phyloP scores from a whole-genome alignment of 352 stramenopile genomes.

The Peronospora destructor region DNA sequence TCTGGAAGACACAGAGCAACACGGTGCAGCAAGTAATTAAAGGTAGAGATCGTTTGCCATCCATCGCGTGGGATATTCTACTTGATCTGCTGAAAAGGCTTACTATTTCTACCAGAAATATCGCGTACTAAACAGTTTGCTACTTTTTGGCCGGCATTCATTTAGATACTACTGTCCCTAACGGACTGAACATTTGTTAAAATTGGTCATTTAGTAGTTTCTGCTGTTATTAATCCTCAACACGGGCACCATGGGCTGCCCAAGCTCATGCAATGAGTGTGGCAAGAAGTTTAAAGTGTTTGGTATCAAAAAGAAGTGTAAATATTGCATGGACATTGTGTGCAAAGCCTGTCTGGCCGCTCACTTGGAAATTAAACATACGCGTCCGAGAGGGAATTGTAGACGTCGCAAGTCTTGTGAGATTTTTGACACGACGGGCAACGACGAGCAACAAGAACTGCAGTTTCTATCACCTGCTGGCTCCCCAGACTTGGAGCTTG shows the following conservation, averaged over 20 bases:
- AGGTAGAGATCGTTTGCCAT: neutral
- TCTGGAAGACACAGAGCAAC: neutral
- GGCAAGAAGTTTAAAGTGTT: slow-evolving; percentile 79
- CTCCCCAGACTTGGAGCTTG: slow-evolving; percentile 14
- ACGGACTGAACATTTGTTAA: too few species aligned
- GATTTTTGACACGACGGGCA: slow-evolving; percentile 14
- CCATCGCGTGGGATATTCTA: too few species aligned
- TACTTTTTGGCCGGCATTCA: too few species aligned
- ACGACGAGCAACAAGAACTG: slow-evolving; percentile 33
- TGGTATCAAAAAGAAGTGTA: slow-evolving; percentile 57
- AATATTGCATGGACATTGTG: slow-evolving; percentile 53
- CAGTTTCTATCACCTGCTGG: slow-evolving; percentile 46
- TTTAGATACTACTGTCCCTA: too few species aligned
- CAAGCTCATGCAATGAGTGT: slow-evolving; percentile 49
- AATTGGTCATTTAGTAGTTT: too few species aligned
- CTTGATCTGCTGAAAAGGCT: too few species aligned
- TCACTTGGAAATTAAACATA: slow-evolving; percentile 49
- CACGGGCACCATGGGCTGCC: slow-evolving; percentile 28
- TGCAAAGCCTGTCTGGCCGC: slow-evolving; percentile 47
- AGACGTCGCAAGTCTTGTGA: slow-evolving; percentile 22
- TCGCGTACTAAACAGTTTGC: too few species aligned
- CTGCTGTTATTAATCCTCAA: neutral
- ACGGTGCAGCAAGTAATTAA: neutral
- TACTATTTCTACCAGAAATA: too few species aligned
- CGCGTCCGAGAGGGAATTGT: slow-evolving; percentile 12